These are phyloP conservation scores for Nannochloropsis gaditana DNA, from an alignment of 108 stramenopile genomes.

Conservation along the genomic window DNA sequence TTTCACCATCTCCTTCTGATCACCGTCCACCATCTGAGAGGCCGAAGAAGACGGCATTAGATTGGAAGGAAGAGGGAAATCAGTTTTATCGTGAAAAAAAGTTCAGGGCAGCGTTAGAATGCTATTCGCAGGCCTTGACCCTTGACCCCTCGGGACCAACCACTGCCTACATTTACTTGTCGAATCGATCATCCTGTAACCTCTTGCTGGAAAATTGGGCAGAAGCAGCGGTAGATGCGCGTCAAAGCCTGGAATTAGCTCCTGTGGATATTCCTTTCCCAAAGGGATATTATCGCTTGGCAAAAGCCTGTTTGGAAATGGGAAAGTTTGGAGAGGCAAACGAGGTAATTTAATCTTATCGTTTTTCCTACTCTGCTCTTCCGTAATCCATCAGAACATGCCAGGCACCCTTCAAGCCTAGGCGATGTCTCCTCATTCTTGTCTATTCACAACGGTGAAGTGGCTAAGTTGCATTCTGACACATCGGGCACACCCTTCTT, in stretches of 20 bases:
- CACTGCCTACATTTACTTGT: neutral
- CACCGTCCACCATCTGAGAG: neutral
- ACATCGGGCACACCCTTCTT: no score
- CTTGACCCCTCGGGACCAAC: neutral
- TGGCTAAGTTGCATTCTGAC: no score
- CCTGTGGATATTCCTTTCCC: neutral
- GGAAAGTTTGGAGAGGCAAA: neutral
- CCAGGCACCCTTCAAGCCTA: no score
- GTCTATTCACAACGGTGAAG: no score
- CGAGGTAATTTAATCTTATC: neutral
- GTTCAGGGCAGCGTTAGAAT: neutral
- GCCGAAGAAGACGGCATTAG: neutral
- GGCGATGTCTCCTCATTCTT: no score
- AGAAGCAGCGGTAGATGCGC: neutral
- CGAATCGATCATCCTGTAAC: neutral
- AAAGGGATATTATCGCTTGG: slow-evolving; percentile 2
- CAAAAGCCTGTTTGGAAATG: slow-evolving; percentile 16
- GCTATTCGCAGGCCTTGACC: neutral
- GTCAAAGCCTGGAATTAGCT: neutral
- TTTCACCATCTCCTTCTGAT: neutral
- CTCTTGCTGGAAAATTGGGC: neutral
- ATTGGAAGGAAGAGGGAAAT: slow-evolving; percentile 17
- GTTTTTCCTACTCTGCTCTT: neutral
- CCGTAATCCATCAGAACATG: neutral
- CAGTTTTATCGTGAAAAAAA: neutral